Evolutionary conservation across 192 early-diverging fungal genomes (phyloP).

Genomic region (Globomyces pollinis-pini): DNA sequence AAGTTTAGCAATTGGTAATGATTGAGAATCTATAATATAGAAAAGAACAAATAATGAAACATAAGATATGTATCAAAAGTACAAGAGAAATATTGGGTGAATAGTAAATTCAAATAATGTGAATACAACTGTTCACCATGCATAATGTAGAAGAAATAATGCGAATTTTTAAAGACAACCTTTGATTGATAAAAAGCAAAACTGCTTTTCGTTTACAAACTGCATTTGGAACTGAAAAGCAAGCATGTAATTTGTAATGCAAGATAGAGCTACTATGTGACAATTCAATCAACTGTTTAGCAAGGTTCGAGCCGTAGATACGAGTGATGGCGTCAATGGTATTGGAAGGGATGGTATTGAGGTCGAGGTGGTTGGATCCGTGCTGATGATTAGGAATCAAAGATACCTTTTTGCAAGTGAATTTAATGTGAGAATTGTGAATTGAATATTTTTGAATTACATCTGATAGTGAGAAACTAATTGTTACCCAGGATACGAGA

Average conservation of each 20-base stretch:
- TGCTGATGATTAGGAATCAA: constrained; percentile 69
- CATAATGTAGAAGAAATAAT: too few relatives aligned
- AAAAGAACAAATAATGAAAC: too few relatives aligned
- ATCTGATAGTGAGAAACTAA: constrained; percentile 78
- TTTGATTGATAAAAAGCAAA: constrained; percentile 94
- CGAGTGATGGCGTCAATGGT: constrained; percentile 75
- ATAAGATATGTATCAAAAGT: too few relatives aligned
- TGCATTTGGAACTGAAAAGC: constrained; percentile 83
- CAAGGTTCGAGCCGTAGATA: constrained; percentile 75
- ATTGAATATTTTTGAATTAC: constrained; percentile 89
- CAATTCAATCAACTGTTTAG: constrained; percentile 68
- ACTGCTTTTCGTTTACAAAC: constrained; percentile 77
- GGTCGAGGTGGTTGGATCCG: constrained; percentile 52
- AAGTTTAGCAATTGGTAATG: constrained; percentile 43
- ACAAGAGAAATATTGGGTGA: too few relatives aligned
- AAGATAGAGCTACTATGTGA: constrained; percentile 29
- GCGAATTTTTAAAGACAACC: too few relatives aligned
- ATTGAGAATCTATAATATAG: too few relatives aligned
- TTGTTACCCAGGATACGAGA: too few relatives aligned
- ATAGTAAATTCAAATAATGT: too few relatives aligned
- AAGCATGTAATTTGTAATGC: constrained; percentile 63
- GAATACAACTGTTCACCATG: too few relatives aligned
- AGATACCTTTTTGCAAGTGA: constrained; percentile 84
- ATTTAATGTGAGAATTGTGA: constrained; percentile 75
- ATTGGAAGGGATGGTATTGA: too few relatives aligned